These are phyloP conservation scores for Calonectria pseudoreteaudii DNA, from an alignment of 2,329 filamentous ascomycete species.

Conservation along the genomic window DNA sequence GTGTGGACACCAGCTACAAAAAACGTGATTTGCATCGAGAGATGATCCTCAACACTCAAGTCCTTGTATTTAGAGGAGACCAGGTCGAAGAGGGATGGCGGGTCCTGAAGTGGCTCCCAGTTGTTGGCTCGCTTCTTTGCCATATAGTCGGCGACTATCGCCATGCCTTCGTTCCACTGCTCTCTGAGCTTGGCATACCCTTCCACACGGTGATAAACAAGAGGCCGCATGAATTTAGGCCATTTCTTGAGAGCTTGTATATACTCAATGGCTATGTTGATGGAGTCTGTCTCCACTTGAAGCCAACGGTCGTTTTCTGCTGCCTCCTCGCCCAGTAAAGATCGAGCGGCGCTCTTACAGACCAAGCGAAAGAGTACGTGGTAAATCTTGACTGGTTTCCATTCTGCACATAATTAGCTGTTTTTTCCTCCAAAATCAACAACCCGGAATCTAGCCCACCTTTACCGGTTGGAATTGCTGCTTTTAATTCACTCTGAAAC, in stretches of 20 bases:
- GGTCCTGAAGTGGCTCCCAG: background rate
- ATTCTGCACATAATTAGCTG: no score
- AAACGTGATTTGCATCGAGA: background rate
- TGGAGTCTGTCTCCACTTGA: background rate
- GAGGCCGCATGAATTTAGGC: background rate
- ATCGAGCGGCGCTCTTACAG: background rate
- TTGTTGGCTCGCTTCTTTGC: background rate
- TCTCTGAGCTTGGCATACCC: background rate
- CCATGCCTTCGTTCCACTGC: background rate
- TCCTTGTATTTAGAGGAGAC: background rate
- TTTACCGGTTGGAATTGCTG: no score
- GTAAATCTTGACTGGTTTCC: background rate
- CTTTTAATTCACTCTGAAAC: no score
- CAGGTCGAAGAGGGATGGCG: background rate
- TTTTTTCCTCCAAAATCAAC: no score
- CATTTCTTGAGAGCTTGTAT: background rate
- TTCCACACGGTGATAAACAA: background rate
- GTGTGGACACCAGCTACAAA: background rate
- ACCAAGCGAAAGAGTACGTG: background rate
- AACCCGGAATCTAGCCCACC: no score
- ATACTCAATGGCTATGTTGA: background rate
- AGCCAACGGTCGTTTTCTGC: background rate
- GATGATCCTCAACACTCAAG: background rate
- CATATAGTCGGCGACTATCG: background rate
- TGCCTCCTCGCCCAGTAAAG: background rate